Conservation (phyloP, 1,284 basidiomycete species). For the Chiua sp. region DNA sequence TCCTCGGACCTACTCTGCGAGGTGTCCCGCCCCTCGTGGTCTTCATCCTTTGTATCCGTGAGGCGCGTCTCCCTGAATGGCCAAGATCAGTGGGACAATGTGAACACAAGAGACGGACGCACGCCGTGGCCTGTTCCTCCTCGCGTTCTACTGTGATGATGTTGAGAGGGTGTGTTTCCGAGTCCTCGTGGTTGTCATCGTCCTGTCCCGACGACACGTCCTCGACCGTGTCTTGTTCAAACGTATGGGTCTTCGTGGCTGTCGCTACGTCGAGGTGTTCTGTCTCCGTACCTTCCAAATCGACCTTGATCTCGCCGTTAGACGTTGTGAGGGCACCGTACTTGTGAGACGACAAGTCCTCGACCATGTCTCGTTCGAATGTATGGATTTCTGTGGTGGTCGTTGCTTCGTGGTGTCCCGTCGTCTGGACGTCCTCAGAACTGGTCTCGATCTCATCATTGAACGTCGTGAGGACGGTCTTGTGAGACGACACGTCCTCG, state of each 20-base stretch:
- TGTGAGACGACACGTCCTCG: not conserved
- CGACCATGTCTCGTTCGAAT: no score
- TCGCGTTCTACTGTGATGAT: not conserved
- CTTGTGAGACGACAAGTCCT: no score
- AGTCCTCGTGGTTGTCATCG: not conserved
- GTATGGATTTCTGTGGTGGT: not conserved
- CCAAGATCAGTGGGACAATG: not conserved
- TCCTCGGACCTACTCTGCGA: not conserved
- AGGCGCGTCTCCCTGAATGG: not conserved
- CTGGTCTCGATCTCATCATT: no score
- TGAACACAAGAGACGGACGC: not conserved
- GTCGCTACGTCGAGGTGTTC: no score
- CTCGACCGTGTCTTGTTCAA: not conserved
- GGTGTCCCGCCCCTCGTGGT: not conserved
- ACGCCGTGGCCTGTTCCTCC: not conserved
- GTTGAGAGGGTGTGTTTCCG: not conserved
- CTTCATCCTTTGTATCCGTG: not conserved
- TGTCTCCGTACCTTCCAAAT: not conserved
- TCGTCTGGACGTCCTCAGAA: not conserved
- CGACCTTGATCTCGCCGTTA: no score
- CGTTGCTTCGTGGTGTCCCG: not conserved
- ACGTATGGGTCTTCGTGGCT: not conserved
- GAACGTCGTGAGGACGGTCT: no score
- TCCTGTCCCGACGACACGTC: not conserved
- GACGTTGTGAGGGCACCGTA: no score